Conservation (phyloP, 805 yeast genomes). For the Peterozyma toletana region DNA sequence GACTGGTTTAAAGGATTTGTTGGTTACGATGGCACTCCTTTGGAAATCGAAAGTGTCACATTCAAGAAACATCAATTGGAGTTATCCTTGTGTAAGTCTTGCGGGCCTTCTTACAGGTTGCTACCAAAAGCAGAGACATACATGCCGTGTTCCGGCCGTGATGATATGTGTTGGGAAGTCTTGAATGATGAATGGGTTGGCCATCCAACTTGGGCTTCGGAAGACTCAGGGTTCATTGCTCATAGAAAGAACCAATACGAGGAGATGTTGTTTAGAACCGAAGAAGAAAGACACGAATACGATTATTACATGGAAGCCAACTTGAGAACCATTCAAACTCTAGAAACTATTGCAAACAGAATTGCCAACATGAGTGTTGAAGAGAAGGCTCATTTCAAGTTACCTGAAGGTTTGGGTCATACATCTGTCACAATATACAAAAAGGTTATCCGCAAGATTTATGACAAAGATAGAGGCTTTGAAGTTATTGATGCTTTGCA, state of each 20-base stretch:
- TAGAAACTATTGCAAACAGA: constrained; percentile 91
- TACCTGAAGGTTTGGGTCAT: constrained; percentile 92
- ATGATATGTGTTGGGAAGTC: constrained; percentile 99
- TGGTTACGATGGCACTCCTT: constrained; percentile 80
- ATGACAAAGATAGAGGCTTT: constrained; percentile 90
- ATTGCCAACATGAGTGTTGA: constrained; percentile 89
- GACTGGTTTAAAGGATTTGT: constrained; percentile 92
- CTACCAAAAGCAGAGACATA: constrained; percentile 90
- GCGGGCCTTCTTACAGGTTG: constrained; percentile 91
- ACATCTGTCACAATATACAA: constrained; percentile 87
- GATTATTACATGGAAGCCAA: constrained; percentile 95
- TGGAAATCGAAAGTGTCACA: constrained; percentile 78
- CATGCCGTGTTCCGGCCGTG: constrained; percentile 98
- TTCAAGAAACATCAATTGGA: constrained; percentile 90
- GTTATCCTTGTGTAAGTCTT: constrained; percentile 82
- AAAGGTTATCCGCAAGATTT: constrained; percentile 85
- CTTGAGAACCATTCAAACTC: constrained; percentile 87
- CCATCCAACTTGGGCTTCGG: constrained; percentile 99
- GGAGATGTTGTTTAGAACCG: constrained; percentile 89
- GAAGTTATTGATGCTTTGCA: constrained; percentile 95
- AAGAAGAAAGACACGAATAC: constrained; percentile 96
- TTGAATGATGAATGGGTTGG: constrained; percentile 99
- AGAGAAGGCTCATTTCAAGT: constrained; percentile 77
- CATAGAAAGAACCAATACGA: constrained; percentile 98
- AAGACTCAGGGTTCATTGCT: constrained; percentile 98